Base-by-base conservation (phyloP, 2,329 filamentous ascomycete species). In the Arthrinium phaeospermum region DNA sequence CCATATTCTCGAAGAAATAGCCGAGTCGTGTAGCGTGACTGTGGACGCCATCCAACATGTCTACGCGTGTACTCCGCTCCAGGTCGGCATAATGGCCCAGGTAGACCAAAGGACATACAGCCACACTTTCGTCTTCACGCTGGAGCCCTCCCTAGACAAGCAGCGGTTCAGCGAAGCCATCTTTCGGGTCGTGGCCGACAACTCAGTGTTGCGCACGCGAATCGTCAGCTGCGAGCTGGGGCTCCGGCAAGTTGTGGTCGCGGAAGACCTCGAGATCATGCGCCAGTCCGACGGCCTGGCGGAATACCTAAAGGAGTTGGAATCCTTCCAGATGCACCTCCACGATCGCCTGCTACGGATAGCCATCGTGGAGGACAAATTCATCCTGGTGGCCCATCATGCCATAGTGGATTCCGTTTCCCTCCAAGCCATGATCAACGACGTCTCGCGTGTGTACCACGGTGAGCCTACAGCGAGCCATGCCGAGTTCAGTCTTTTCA, bases 51-150 rank as follows among this genome's bases (percentile, higher is more conserved):
- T 75, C 27, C 71, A 73, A 37, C 72, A 75, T 64, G 70, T 74
- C n/a, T 75, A 75, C 72, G 12, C 22, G 19, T 75, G 74, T 37
- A 75, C 74, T 0, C 72, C 72, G 12, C 30, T 74, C 10, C 74
- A 75, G 45, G n/a, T 71, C 37, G 67, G 47, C 19, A 73, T 71
- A 19, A 73, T 75, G 27, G 51, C 70, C 4, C 68, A 74, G n/a
- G n/a, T 51, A 14, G 70, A 41, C n/a, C 71, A 61, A 24, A 2
- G 34, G 37, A 34, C 67, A 24, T 67, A 71, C 34, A 51, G 70
- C 24, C 64, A 71, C 22, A 69, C 69, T 0, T 68, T 74, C n/a
- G 47, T 75, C 7, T 46, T 71, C 13, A n/a, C 69, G 3, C 57
- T 74, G 4, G 46, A 30, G 6, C 53, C 51, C 1, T 30, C 49